phyloP scores from a whole-genome alignment of 2,329 filamentous ascomycete genomes.

The Fusarium sororula region DNA sequence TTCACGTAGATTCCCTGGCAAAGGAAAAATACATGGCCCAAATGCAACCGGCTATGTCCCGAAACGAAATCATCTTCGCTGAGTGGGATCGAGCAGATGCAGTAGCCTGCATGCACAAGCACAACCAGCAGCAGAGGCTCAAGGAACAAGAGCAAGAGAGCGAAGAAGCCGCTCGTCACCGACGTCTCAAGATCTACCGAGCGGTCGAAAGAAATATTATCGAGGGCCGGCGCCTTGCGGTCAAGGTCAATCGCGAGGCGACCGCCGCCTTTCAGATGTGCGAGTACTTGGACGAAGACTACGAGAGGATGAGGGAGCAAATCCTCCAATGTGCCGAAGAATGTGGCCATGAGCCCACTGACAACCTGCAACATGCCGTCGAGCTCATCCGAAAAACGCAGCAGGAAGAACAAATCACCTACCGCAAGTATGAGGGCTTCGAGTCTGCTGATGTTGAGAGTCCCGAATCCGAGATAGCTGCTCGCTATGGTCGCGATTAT shows the following conservation, averaged over 20 bases:
- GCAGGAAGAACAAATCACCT: not conserved
- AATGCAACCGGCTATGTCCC: not conserved
- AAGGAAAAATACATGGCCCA: not conserved
- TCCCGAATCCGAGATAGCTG: not conserved
- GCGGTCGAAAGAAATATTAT: not conserved
- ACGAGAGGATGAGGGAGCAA: not conserved
- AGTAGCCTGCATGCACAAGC: not conserved
- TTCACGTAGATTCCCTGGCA: not conserved
- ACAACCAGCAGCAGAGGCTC: not conserved
- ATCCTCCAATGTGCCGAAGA: not conserved
- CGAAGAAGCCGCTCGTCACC: not conserved
- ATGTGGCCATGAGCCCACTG: not conserved
- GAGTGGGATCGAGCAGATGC: constrained; percentile 1
- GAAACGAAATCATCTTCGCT: not conserved
- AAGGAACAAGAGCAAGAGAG: not conserved
- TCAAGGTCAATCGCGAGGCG: not conserved
- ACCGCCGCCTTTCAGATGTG: not conserved
- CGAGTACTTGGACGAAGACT: not conserved
- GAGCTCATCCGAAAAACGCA: constrained; percentile 1
- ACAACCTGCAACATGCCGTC: not conserved
- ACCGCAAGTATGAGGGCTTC: not conserved
- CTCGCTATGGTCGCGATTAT: not conserved
- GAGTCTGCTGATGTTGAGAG: not conserved
- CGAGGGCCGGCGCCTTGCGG: not conserved
- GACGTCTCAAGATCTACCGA: constrained; percentile 1